phyloP scores from a whole-genome alignment of 306 rosid species.

The Medicago ruthenica region DNA sequence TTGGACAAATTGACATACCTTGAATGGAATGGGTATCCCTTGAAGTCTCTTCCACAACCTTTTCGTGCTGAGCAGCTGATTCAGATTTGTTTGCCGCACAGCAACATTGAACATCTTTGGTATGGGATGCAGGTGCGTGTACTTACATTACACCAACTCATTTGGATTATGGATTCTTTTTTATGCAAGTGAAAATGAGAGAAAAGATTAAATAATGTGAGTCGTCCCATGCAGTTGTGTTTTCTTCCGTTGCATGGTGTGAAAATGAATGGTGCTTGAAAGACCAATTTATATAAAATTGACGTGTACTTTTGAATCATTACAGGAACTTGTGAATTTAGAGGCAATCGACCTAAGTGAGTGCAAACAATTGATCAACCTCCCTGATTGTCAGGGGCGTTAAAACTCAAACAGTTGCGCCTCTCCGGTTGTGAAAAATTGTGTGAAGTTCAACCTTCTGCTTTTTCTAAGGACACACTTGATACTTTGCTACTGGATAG shows the following conservation, averaged over 20 bases:
- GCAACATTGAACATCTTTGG: too few relatives aligned
- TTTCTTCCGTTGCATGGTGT: neutral
- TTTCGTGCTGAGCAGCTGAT: too few relatives aligned
- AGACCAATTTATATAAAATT: too few relatives aligned
- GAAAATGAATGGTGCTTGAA: too few relatives aligned
- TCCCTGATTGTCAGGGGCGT: slow-evolving; percentile 37
- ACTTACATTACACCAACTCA: neutral
- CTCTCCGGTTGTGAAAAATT: slow-evolving; percentile 17
- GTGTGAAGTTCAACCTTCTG: neutral
- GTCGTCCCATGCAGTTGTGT: neutral
- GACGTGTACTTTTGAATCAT: too few relatives aligned
- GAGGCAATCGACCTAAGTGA: neutral
- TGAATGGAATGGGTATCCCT: too few relatives aligned
- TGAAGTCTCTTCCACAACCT: too few relatives aligned
- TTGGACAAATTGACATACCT: too few relatives aligned
- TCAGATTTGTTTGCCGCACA: too few relatives aligned
- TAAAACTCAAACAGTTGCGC: slow-evolving; percentile 25
- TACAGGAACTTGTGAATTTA: slow-evolving; percentile 37
- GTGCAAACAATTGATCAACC: neutral
- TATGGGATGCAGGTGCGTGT: too few relatives aligned
- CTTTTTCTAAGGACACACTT: slow-evolving; percentile 5
- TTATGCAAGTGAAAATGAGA: neutral
- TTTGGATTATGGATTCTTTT: neutral
- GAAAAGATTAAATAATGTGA: neutral
- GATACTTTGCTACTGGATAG: neutral